Base-by-base conservation (phyloP, 805 yeast species). In the Myxozyma udenii region DNA sequence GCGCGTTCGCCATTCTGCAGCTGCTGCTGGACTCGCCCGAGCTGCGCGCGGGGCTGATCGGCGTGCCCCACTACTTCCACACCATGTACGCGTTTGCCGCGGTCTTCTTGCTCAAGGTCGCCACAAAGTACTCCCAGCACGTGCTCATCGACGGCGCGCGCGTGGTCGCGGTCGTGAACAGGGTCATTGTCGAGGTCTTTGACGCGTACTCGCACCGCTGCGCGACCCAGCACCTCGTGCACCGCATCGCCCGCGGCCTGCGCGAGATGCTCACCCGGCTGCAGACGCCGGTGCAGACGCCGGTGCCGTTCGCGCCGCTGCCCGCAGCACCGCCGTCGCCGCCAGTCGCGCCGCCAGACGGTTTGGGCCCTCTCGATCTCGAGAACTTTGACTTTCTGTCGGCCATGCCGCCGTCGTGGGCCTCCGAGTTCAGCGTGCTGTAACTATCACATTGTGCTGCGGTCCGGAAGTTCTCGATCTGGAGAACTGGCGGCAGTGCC, bases 51-150 rank as follows among this genome's bases (percentile, higher is more conserved):
- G 46, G 45, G 4, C 30, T 52, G 23, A 52, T 52, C 19, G 57
- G 57, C 4, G 48, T 48, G 3, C 57, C 57, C 2, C 57, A 52
- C 33, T 52, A 52, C 36, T 52, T 52, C 30, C 57, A 52, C 39
- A 52, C 51, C 14, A 52, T 52, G 57, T 52, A 37, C 23, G 57
- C 57, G 2, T 52, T 52, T 38, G 57, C 50, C 5, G 57, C 57
- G 2, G 57, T 52, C 19, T 52, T 52, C 36, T 16, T 52, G 19
- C 44, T 52, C 22, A 52, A 52, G 32, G 50, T 52, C 12, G 24
- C 54, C 3, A 52, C 57, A 3, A 21, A 52, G 18, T 52, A 52
- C 41, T 35, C 43, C 14, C 46, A 43, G 44, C 49, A 52, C 37
- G 37, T 52, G 22, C 26, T 33, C 18, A 47, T 52, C 18, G 57